Conservation (phyloP, 2,329 filamentous ascomycete species). For the Cladosporium sp. region DNA sequence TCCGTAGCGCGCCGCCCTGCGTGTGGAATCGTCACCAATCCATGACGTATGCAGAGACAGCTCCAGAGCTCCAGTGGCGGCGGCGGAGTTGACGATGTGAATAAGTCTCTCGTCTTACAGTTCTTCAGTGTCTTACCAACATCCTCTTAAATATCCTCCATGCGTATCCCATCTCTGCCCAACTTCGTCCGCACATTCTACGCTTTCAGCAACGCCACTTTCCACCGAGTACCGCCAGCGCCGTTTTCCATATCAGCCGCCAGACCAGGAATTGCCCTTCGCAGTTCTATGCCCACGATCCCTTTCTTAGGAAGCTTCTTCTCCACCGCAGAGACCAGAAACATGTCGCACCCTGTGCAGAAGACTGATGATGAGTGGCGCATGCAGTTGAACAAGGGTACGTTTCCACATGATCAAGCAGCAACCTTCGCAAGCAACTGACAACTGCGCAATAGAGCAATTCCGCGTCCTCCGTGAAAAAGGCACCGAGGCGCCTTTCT, state of each 20-base stretch:
- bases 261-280: constrained; percentile 29
- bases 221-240: constrained; percentile 21
- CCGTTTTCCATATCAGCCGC: constrained; percentile 26
- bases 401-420: constrained; percentile 16
- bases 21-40: not conserved
- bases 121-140: not conserved
- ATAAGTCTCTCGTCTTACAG: not conserved
- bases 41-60: constrained; percentile 8
- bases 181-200: constrained; percentile 47
- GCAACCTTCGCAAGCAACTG: not conserved
- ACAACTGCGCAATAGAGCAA: constrained; percentile 65
- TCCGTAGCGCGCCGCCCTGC: not conserved
- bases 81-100: not conserved
- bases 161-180: constrained; percentile 48
- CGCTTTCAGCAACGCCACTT: constrained; percentile 44
- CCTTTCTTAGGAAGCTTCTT: constrained; percentile 77
- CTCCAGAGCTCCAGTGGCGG: constrained; percentile 5
- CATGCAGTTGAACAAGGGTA: constrained; percentile 71
- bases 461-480: constrained; percentile 90
- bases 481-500: constrained; percentile 78
- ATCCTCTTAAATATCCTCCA: constrained; percentile 23
- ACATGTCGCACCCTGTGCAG: constrained; percentile 66
- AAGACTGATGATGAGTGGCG: constrained; percentile 83
- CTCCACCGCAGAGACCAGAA: constrained; percentile 50
- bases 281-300: constrained; percentile 66